A percentile compares a stretch with the other conserved stretches of the same genome.
Evolutionary conservation across 768 basidiomycete species (phyloP).

Genomic region (Boletus rubescentipes): DNA sequence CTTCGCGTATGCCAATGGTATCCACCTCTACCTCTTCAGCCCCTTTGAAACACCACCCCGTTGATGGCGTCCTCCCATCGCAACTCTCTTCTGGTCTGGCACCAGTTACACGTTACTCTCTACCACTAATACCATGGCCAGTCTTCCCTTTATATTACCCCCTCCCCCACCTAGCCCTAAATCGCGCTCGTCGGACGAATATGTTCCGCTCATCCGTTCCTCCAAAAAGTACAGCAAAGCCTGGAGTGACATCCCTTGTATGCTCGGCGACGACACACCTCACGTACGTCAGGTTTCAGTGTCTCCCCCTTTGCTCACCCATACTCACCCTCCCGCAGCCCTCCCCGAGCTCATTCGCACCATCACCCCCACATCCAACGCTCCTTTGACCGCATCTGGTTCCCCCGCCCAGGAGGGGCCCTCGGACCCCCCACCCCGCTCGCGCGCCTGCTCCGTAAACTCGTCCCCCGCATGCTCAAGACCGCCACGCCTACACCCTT

Average conservation of each 20-base stretch:
- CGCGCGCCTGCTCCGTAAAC: too few species aligned
- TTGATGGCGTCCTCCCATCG: too few species aligned
- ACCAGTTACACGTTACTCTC: slow-evolving; percentile 24
- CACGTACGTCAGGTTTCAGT: slow-evolving; percentile 3
- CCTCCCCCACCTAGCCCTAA: slow-evolving; percentile 60
- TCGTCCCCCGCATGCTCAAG: too few species aligned
- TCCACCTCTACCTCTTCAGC: slow-evolving; percentile 2
- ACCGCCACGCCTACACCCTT: too few species aligned
- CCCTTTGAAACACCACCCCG: slow-evolving; percentile 10
- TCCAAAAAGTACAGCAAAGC: slow-evolving; percentile 60
- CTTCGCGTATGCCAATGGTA: slow-evolving; percentile 14
- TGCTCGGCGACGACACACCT: slow-evolving; percentile 40
- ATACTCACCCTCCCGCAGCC: too few species aligned
- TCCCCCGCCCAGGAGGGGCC: too few species aligned
- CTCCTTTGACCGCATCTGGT: too few species aligned
- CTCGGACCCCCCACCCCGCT: too few species aligned
- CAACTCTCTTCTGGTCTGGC: slow-evolving; percentile 27
- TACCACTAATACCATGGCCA: slow-evolving; percentile 1
- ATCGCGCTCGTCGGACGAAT: slow-evolving; percentile 47
- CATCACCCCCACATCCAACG: too few species aligned
- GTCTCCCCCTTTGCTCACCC: too few species aligned
- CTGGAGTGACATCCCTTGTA: slow-evolving; percentile 57
- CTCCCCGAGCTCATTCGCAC: too few species aligned
- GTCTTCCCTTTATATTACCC: slow-evolving; percentile 2
- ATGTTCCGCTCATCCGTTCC: slow-evolving; percentile 54